A percentile compares a stretch with the other conserved stretches of the same genome.
These are phyloP conservation scores for Zychaea mexicana DNA, from an alignment of 371 early-diverging fungal species.

Conservation along the genomic window DNA sequence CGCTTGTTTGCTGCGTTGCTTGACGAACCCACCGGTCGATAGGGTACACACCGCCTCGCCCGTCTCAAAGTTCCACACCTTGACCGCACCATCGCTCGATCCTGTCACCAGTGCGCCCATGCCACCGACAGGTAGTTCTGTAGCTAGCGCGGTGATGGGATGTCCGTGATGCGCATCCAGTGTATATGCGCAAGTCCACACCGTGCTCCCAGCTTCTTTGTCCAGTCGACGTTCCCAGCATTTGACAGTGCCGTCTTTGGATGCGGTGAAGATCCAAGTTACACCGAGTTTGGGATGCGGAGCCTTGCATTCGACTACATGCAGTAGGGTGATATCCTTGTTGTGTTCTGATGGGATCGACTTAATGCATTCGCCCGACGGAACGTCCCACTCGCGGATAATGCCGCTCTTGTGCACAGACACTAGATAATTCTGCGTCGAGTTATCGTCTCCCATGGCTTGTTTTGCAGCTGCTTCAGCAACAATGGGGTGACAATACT, in stretches of 20 bases:
- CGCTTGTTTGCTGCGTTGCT: constrained; percentile 12
- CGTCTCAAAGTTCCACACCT: constrained; percentile 78
- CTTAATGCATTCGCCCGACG: constrained; percentile 34
- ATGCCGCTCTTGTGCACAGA: constrained; percentile 38
- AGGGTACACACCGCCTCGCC: constrained; percentile 50
- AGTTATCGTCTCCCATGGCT: constrained; percentile 4
- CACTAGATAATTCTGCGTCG: constrained; percentile 27
- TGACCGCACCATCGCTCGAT: constrained; percentile 76
- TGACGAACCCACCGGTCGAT: constrained; percentile 23
- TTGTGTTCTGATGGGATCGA: constrained; percentile 25
- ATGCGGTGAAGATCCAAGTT: constrained; percentile 30
- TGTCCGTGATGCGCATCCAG: constrained; percentile 21
- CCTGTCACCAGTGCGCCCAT: constrained; percentile 64
- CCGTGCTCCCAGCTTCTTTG: constrained; percentile 1
- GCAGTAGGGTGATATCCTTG: constrained; percentile 23
- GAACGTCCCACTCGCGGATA: constrained; percentile 40
- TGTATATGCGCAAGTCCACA: constrained; percentile 33
- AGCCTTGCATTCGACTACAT: constrained; percentile 25
- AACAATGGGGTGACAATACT: constrained; percentile 31
- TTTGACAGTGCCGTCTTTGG: constrained; percentile 37
- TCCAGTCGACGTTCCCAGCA: constrained; percentile 36
- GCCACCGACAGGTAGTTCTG: constrained; percentile 33
- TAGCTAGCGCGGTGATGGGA: constrained; percentile 26
- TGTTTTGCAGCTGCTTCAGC: constrained; percentile 32
- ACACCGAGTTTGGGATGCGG: constrained; percentile 24